Conservation (phyloP, 2,329 filamentous ascomycete species). For the Neofusicoccum kwambonambiense region DNA sequence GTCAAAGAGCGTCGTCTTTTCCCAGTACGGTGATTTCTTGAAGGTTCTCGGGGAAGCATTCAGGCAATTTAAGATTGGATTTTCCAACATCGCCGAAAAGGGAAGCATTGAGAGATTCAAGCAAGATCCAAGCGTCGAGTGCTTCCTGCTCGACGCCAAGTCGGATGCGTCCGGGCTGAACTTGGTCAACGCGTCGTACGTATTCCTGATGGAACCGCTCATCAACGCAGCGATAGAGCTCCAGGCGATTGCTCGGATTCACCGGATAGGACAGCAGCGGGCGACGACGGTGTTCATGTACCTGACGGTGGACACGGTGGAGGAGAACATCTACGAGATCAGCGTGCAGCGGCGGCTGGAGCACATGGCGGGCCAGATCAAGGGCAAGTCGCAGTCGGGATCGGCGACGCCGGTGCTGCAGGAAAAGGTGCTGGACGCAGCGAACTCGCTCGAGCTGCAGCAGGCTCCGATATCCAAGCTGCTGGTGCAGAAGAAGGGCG, state of each 20-base stretch:
- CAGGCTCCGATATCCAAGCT: slow-evolving; percentile 68
- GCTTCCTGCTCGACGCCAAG: slow-evolving; percentile 85
- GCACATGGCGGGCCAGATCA: slow-evolving; percentile 60
- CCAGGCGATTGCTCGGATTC: slow-evolving; percentile 91
- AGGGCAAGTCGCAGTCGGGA: slow-evolving; percentile 22
- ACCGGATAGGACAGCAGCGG: slow-evolving; percentile 86
- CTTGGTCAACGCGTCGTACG: slow-evolving; percentile 87
- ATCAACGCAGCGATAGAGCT: slow-evolving; percentile 92
- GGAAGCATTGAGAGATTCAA: slow-evolving; percentile 76
- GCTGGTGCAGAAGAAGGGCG: slow-evolving; percentile 65
- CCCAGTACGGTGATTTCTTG: slow-evolving; percentile 83
- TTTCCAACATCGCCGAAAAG: slow-evolving; percentile 65
- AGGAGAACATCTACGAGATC: slow-evolving; percentile 86
- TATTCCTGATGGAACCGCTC: slow-evolving; percentile 90
- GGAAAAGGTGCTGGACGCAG: slow-evolving; percentile 69
- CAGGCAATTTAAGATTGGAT: slow-evolving; percentile 68
- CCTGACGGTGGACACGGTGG: slow-evolving; percentile 83
- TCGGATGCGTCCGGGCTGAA: slow-evolving; percentile 87
- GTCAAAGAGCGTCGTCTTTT: slow-evolving; percentile 91
- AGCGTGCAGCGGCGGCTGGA: slow-evolving; percentile 75
- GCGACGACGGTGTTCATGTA: slow-evolving; percentile 96
- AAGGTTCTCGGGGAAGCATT: slow-evolving; percentile 71
- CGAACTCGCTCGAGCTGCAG: slow-evolving; percentile 82
- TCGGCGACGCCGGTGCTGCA: slow-evolving; percentile 42
- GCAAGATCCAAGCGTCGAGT: slow-evolving; percentile 69